A percentile compares a stretch with the other conserved stretches of the same genome.
Conservation (phyloP, 805 yeast genomes). For the Monosporozyma servazzii region DNA sequence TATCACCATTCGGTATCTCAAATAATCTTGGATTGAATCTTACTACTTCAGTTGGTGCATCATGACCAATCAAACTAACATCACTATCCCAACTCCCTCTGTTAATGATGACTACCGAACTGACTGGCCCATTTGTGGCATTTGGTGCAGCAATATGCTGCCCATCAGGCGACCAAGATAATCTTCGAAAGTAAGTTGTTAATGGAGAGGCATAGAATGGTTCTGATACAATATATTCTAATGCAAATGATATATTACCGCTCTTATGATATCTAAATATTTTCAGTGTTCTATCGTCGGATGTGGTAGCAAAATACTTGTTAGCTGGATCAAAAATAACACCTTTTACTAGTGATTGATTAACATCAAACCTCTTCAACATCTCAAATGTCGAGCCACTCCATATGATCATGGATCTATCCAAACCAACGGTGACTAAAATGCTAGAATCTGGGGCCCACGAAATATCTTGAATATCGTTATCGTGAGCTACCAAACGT, state of each 20-base stretch:
- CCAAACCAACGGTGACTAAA: constrained; percentile 88
- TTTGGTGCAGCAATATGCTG: constrained; percentile 80
- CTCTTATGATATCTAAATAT: constrained; percentile 78
- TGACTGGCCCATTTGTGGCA: constrained; percentile 75
- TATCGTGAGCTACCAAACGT: constrained; percentile 91
- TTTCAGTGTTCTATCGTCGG: constrained; percentile 88
- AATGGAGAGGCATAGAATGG: constrained; percentile 88
- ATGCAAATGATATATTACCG: constrained; percentile 66
- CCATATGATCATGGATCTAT: constrained; percentile 89
- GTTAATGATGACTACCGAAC: constrained; percentile 62
- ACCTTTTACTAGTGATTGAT: constrained; percentile 92
- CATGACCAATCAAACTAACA: constrained; percentile 70
- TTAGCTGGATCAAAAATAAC: constrained; percentile 97
- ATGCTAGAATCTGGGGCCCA: constrained; percentile 95
- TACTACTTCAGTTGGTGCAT: constrained; percentile 77
- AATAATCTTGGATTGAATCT: constrained; percentile 64
- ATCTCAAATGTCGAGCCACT: constrained; percentile 82
- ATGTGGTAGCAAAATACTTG: constrained; percentile 92
- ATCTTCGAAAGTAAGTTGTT: constrained; percentile 78
- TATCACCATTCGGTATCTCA: constrained; percentile 18
- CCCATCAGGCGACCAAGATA: constrained; percentile 90
- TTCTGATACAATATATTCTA: constrained; percentile 72
- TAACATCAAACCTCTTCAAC: constrained; percentile 81
- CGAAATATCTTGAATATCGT: constrained; percentile 94
- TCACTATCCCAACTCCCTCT: constrained; percentile 77